Conservation (phyloP, 805 yeast genomes). For the Yamadazyma philogaea region DNA sequence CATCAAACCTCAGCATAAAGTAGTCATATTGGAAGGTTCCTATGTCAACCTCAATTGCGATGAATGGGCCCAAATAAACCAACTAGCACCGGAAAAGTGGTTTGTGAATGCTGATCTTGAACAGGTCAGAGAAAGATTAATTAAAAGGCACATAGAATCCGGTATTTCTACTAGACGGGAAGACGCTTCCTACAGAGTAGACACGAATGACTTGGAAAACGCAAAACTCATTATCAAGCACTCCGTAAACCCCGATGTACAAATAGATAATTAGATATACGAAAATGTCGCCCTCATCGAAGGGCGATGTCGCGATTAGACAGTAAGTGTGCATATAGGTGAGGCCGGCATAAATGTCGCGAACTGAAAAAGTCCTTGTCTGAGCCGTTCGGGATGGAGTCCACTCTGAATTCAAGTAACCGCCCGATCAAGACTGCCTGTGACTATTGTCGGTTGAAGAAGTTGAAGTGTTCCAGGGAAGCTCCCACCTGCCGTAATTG, state of each 20-base stretch:
- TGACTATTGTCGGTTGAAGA: constrained; percentile 78
- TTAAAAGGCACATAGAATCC: constrained; percentile 59
- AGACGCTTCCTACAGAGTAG: constrained; percentile 51
- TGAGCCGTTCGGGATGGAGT: neutral
- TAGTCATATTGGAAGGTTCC: constrained; percentile 45
- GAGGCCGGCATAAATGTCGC: neutral
- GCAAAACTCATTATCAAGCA: constrained; percentile 23
- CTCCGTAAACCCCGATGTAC: constrained; percentile 1
- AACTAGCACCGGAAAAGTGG: constrained; percentile 45
- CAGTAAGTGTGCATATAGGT: too few species aligned
- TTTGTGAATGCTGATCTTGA: constrained; percentile 46
- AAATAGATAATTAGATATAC: neutral
- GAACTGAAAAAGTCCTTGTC: neutral
- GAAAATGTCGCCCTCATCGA: neutral
- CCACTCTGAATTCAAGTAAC: neutral
- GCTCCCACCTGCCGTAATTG: constrained; percentile 76
- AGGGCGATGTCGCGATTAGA: too few species aligned
- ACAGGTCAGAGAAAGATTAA: constrained; percentile 54
- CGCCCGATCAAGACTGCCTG: constrained; percentile 44
- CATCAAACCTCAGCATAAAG: constrained; percentile 45
- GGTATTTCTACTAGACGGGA: constrained; percentile 48
- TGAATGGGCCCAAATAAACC: constrained; percentile 57
- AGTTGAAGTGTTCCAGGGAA: constrained; percentile 77
- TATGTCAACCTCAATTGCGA: constrained; percentile 59
- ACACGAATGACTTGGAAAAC: constrained; percentile 60